These are phyloP conservation scores for Trypanosoma platydactyli DNA, from an alignment of 208 protist genomes.

Conservation along the genomic window DNA sequence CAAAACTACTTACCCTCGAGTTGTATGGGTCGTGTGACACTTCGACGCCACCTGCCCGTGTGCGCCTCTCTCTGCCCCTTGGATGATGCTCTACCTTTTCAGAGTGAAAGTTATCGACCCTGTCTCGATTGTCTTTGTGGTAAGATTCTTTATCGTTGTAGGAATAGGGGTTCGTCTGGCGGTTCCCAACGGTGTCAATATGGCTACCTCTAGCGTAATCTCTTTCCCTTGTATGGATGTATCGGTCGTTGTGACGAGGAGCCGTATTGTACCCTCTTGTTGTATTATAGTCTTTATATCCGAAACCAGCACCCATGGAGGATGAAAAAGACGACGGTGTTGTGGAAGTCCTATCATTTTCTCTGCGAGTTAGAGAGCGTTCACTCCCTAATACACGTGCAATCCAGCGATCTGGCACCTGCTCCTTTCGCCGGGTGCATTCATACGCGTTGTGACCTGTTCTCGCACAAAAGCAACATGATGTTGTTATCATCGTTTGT, in stretches of 20 bases:
- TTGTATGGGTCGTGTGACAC: background rate
- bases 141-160: conserved; percentile 5
- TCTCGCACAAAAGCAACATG: conserved; percentile 67
- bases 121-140: background rate
- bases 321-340: background rate
- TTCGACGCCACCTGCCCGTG: conserved; percentile 2
- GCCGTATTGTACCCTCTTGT: background rate
- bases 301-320: background rate
- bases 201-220: background rate
- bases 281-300: background rate
- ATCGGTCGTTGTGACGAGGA: conserved; percentile 1
- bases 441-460: conserved; percentile 68
- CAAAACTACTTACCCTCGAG: background rate
- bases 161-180: background rate
- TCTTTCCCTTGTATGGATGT: conserved; percentile 10
- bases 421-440: conserved; percentile 44
- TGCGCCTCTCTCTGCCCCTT: conserved; percentile 1
- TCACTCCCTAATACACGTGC: conserved; percentile 18
- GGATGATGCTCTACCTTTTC: background rate
- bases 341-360: background rate
- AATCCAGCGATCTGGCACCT: conserved; percentile 53
- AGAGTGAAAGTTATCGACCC: background rate
- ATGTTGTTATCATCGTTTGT: conserved; percentile 4
- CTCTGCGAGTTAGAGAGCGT: background rate
- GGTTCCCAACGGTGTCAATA: background rate